A percentile compares a stretch with the other conserved stretches of the same genome.
These are phyloP conservation scores for Sporothrix brasiliensis DNA, from an alignment of 2,329 filamentous ascomycete genomes.

Conservation along the genomic window DNA sequence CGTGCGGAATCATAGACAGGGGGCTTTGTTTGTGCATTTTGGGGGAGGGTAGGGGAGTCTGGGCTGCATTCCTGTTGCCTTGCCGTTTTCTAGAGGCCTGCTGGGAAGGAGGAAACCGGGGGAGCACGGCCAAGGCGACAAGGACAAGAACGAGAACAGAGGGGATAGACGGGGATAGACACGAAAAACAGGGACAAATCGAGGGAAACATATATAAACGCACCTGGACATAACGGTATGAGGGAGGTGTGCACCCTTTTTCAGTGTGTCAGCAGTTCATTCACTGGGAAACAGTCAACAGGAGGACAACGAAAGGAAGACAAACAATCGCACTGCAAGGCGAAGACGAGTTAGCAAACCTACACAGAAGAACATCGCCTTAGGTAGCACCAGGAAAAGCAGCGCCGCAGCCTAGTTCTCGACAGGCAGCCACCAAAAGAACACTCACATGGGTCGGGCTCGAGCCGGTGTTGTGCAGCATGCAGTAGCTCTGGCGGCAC, in stretches of 20 bases:
- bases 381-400: neutral
- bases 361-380: neutral
- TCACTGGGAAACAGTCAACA: neutral
- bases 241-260: conserved; percentile 33
- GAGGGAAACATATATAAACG: conserved; percentile 8
- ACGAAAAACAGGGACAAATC: neutral
- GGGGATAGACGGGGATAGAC: neutral
- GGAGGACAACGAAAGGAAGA: neutral
- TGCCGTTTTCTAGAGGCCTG: conserved; percentile 1
- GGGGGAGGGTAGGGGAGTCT: neutral
- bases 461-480: conserved; percentile 80
- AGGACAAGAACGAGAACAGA: neutral
- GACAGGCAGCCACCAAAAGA: neutral
- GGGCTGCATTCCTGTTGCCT: neutral
- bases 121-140: neutral
- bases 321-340: conserved; percentile 35
- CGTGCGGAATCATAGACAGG: neutral
- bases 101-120: conserved; percentile 31
- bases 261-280: neutral
- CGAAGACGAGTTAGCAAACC: conserved; percentile 21
- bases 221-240: conserved; percentile 31
- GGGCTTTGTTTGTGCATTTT: neutral
- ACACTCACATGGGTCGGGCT: conserved; percentile 61
- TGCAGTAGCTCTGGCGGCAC: conserved; percentile 81
- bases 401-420: neutral